Percentiles rank a stretch among this genome's conserved stretches.
Evolutionary conservation across 257 asterid species (phyloP).

Genomic region (Leonotis leonurus): DNA sequence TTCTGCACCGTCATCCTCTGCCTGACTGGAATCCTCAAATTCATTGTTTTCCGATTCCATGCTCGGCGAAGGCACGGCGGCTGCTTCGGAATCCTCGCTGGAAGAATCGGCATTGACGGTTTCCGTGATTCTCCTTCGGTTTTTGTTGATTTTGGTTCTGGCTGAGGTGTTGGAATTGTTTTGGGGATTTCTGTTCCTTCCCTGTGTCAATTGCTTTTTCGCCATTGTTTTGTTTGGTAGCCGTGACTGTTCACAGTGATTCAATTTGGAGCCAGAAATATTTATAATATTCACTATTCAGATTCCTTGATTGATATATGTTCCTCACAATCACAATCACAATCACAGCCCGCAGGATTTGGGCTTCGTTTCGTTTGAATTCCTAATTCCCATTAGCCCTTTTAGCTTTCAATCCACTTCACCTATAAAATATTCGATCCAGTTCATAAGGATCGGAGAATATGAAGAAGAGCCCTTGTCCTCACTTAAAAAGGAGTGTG

Average conservation of each 20-base stretch:
- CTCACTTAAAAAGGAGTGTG: no score
- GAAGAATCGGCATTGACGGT: constrained; percentile 17
- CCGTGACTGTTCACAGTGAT: background rate
- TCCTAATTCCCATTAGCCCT: no score
- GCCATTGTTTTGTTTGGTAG: constrained; percentile 30
- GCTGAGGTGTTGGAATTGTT: constrained; percentile 10
- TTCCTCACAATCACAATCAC: no score
- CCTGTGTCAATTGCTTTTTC: constrained; percentile 23
- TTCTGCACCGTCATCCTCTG: constrained; percentile 19
- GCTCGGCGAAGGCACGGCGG: constrained; percentile 24
- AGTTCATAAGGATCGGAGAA: no score
- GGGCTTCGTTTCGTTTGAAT: no score
- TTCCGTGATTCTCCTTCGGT: background rate
- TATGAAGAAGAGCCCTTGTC: no score
- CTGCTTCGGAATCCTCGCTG: constrained; percentile 13
- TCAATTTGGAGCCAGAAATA: background rate
- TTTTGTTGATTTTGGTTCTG: constrained; percentile 10
- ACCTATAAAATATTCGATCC: no score
- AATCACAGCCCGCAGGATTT: no score
- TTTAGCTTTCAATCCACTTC: no score
- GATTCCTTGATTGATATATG: no score
- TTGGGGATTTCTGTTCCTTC: constrained; percentile 3
- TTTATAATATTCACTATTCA: no score
- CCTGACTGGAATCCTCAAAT: constrained; percentile 15
- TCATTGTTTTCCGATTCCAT: constrained; percentile 16